Evolutionary conservation across 192 early-diverging fungal genomes (phyloP), one percentile per base, ranked within the genome.

Genomic region (Spizellomyces punctatus): DNA sequence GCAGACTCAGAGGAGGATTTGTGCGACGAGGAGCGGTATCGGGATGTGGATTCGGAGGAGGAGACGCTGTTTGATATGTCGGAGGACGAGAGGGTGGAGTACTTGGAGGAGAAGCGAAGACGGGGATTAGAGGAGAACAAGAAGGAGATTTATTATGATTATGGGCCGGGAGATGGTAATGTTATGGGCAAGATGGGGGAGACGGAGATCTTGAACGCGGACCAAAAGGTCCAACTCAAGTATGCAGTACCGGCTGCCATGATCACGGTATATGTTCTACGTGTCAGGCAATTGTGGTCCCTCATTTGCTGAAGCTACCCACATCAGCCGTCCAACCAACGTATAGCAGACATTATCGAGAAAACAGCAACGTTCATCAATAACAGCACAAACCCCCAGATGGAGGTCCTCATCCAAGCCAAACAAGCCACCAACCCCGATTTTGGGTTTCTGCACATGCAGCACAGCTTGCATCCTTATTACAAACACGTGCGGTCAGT

Each of bases 391-490:
- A 77, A 86, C 49, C 78, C 91, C 1, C 83, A 88, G 22, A 85
- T 89, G 79, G 91, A 93, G 73, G 85, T 92, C 52, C 68, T 85
- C 43, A 82, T 93, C 22, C 89, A 93, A 66, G 91, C 87, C 61
- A 88, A 89, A 72, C 90, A 93, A 68, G 89, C 84, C 0, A 86
- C 82, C 22, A 93, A 91, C 58, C 84, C 85, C 17, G 83, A 85
- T 12, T 93, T 92, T 78, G 83, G 77, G 5, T 94, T 94, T 72
- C 72, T 94, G 63, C 81, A 84, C 62, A 77, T 80, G 9, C 74
- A 76, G 5, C 75, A 88, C 64, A 64, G 56, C 1, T 72, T 91
- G n/a, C 84, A 92, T 67, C 76, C 85, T 36, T 94, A 91, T 66
- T 94, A 92, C 74, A 82, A 82, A 66, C 89, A 91, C 69, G 71